Base-by-base conservation (phyloP, 2,329 filamentous ascomycete genomes). In the Trichoderma simmonsii region DNA sequence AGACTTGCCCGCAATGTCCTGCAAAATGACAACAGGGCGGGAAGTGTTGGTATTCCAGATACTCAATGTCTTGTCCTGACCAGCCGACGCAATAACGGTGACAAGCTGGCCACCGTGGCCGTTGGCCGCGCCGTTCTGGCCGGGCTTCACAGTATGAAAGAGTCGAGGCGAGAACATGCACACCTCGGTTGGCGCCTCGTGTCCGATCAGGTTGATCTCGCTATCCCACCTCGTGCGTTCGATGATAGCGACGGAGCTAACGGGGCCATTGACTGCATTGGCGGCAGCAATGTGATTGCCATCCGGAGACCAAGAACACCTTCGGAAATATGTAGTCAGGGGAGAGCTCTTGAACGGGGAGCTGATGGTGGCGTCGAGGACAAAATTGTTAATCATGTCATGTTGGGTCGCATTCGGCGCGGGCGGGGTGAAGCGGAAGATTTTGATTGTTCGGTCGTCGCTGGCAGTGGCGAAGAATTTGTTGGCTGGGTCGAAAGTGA, bases 391-490 rank as follows among this genome's bases (percentile, higher is more conserved):
- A 74, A 96, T 90, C 84, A 97, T 96, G 80, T 99, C 96, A 79
- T 98, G 94, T 69, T 95, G 91, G 1, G 93, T 97, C 43, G 96
- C 93, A 80, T 97, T 98, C 11, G 96, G 93, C 1, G 92, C 89
- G 0, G 96, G 95, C 1, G 95, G 92, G 2, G 93, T 97, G 81
- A 98, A 99, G 72, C 95, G 91, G 82, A 97, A 98, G 77, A 99
- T 93, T 81, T 97, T 97, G 82, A 99, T 97, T 3, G 94, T 95
- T 73, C 96, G 91, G 81, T 99, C 96, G 81, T 99, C 96, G 83
- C 94, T 97, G 3, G 97, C 95, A 0, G 97, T 99, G 18, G 97
- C 96, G 82, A 99, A 99, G 85, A 97, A 99, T 80, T 98, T 99
- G 85, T 98, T 98, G 56, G 96, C 96, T 0, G 96, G 96, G 79